Conservation (phyloP, 495 filamentous ascomycete genomes). For the Massariosphaeria phaeospora region DNA sequence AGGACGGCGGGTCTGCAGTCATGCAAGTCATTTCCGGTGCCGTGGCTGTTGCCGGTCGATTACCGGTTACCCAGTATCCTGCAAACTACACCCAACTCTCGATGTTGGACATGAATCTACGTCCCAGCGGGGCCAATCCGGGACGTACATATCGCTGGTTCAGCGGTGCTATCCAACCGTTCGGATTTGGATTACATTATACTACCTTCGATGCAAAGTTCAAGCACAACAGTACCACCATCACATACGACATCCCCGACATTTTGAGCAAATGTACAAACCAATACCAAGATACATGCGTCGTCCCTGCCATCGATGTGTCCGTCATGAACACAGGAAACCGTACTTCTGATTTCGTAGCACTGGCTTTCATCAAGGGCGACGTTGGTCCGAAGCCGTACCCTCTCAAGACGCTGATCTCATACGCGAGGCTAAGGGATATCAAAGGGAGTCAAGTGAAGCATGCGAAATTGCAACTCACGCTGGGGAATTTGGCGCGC, state of each 20-base stretch:
- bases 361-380: conserved; percentile 52
- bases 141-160: conserved; percentile 62
- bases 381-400: conserved; percentile 54
- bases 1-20: conserved; percentile 51
- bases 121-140: conserved; percentile 41
- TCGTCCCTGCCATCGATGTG: conserved; percentile 44
- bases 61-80: conserved; percentile 56
- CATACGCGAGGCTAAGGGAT: conserved; percentile 51
- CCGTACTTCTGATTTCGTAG: conserved; percentile 54
- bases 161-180: conserved; percentile 48
- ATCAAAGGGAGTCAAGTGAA: conserved; percentile 43
- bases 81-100: conserved; percentile 48
- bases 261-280: conserved; percentile 27
- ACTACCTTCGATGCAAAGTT: conserved; percentile 44
- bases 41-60: conserved; percentile 52
- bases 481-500: conserved; percentile 56
- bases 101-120: conserved; percentile 53
- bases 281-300: conserved; percentile 28
- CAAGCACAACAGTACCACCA: conserved; percentile 27
- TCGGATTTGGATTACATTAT: conserved; percentile 54
- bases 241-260: conserved; percentile 34
- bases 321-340: conserved; percentile 51
- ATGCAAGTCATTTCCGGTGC: conserved; percentile 52
- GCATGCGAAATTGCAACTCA: conserved; percentile 46
- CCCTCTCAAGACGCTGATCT: conserved; percentile 58